Percentiles rank a stretch among this genome's conserved stretches.
These are phyloP conservation scores for Avena sativa DNA, from an alignment of 176 grass and related monocot species.

Conservation along the genomic window DNA sequence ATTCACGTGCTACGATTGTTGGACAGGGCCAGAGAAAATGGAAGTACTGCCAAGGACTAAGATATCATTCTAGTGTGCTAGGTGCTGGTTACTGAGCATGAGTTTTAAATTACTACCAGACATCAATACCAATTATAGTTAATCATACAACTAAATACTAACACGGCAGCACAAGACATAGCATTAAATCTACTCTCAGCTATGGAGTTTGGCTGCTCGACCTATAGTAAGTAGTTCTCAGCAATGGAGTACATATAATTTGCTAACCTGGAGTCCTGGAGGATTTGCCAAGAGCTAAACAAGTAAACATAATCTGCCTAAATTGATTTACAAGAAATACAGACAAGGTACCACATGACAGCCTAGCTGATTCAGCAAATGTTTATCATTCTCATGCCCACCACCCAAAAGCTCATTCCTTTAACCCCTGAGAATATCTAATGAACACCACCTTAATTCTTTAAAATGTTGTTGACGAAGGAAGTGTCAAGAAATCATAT, in stretches of 20 bases:
- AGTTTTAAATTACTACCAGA: constrained; percentile 1
- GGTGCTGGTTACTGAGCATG: neutral
- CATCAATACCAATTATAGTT: neutral
- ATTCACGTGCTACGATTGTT: constrained; percentile 27
- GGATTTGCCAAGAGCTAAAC: neutral
- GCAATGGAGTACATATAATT: constrained; percentile 6
- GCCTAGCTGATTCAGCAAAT: neutral
- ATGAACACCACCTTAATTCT: constrained; percentile 16
- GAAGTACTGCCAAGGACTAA: neutral
- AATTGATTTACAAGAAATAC: constrained; percentile 10
- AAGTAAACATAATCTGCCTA: neutral
- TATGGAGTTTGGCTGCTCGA: constrained; percentile 25
- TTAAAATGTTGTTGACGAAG: constrained; percentile 8
- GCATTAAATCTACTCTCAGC: neutral
- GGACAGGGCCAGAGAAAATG: constrained; percentile 3
- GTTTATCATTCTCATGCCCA: constrained; percentile 16
- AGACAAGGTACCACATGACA: constrained; percentile 21
- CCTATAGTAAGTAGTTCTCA: neutral
- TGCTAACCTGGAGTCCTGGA: neutral
- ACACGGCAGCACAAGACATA: neutral
- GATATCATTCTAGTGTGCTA: neutral
- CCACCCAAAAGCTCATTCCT: constrained; percentile 1
- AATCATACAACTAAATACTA: neutral
- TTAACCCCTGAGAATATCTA: constrained; percentile 30
- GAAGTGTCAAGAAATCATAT: neutral